phyloP scores from a whole-genome alignment of 306 rosid species.

The Cercis canadensis region DNA sequence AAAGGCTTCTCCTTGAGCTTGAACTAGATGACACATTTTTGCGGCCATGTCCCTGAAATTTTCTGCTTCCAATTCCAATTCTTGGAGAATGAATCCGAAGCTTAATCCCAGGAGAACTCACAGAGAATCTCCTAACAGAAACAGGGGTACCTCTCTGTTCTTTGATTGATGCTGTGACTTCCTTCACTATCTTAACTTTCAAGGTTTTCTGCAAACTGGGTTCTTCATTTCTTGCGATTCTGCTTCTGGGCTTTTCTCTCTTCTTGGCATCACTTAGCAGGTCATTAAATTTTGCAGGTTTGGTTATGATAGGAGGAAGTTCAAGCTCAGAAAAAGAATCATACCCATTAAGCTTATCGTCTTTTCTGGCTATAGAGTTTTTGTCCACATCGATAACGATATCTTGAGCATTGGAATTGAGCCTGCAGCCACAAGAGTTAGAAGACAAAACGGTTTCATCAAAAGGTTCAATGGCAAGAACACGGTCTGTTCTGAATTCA shows the following conservation, averaged over 20 bases:
- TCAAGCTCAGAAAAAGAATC: conserved; percentile 55
- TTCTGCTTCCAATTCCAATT: conserved; percentile 46
- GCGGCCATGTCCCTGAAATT: conserved; percentile 45
- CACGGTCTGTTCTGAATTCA: conserved; percentile 74
- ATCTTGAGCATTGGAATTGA: conserved; percentile 44
- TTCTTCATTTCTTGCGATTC: conserved; percentile 28
- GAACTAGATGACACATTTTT: conserved; percentile 41
- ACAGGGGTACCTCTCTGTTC: conserved; percentile 44
- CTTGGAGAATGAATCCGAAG: conserved; percentile 74
- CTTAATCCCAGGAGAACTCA: conserved; percentile 64
- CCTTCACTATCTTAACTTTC: conserved; percentile 48
- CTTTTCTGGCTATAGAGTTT: conserved; percentile 45
- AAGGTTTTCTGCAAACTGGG: conserved; percentile 28
- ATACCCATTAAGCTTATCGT: conserved; percentile 40
- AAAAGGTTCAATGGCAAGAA: conserved; percentile 58
- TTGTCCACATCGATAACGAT: conserved; percentile 66
- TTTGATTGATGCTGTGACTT: not conserved
- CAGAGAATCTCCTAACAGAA: conserved; percentile 47
- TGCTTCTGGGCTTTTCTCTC: conserved; percentile 46
- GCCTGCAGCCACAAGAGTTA: conserved; percentile 20
- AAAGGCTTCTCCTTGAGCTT: conserved; percentile 55
- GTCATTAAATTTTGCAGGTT: conserved; percentile 51
- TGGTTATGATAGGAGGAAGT: conserved; percentile 79
- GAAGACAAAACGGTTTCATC: conserved; percentile 37
- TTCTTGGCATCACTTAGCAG: conserved; percentile 37